These are phyloP conservation scores for Ogataea minuta DNA, from an alignment of 805 yeast species.

Conservation along the genomic window DNA sequence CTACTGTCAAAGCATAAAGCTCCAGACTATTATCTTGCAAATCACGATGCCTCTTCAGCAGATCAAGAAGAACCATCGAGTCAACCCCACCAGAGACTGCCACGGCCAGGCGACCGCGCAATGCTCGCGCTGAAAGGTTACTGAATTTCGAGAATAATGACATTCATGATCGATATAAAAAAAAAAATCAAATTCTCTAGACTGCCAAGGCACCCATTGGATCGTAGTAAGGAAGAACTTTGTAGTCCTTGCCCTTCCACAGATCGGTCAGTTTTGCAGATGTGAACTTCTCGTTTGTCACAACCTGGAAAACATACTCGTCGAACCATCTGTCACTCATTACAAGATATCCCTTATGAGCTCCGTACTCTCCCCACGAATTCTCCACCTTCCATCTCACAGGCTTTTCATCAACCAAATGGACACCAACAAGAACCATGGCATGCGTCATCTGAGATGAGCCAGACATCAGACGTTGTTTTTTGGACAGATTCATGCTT, in stretches of 20 bases:
- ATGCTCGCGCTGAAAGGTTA: background rate
- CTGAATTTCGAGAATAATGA: slow-evolving; percentile 1
- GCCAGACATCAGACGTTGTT: slow-evolving; percentile 34
- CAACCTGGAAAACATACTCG: slow-evolving; percentile 73
- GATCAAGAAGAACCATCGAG: slow-evolving; percentile 64
- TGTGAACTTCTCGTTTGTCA: slow-evolving; percentile 37
- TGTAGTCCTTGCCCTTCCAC: slow-evolving; percentile 48
- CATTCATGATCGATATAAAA: slow-evolving; percentile 4
- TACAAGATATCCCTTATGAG: slow-evolving; percentile 65
- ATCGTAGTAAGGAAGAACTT: slow-evolving; percentile 65
- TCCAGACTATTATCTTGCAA: slow-evolving; percentile 12
- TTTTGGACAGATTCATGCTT: slow-evolving; percentile 34
- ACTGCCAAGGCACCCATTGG: slow-evolving; percentile 75
- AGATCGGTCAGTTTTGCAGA: slow-evolving; percentile 39
- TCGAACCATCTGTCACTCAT: slow-evolving; percentile 76
- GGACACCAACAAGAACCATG: slow-evolving; percentile 82
- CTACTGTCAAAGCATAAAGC: slow-evolving; percentile 60
- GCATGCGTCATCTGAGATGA: slow-evolving; percentile 85
- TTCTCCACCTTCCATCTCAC: slow-evolving; percentile 74
- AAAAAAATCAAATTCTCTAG: slow-evolving; percentile 3
- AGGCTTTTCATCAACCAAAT: slow-evolving; percentile 57
- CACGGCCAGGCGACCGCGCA: slow-evolving; percentile 25
- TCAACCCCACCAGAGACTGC: slow-evolving; percentile 84
- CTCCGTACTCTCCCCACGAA: slow-evolving; percentile 76
- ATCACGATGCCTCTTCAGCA: slow-evolving; percentile 37